Base-by-base conservation (phyloP, 805 yeast species). In the Blastobotrys terrestris region DNA sequence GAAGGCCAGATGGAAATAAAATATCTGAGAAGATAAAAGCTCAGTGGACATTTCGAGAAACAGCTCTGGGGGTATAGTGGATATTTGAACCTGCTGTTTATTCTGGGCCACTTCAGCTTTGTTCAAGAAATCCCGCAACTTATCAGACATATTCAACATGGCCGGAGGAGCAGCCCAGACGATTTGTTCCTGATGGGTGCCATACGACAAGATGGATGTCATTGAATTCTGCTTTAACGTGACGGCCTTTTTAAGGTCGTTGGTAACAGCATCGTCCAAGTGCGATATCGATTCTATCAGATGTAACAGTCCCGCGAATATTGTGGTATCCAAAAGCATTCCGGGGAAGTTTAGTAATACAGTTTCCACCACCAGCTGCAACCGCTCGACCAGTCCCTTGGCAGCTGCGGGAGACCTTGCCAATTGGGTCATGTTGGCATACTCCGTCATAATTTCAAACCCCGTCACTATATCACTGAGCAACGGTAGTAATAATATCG, bases 321-420 rank as follows among this genome's bases (percentile, higher is more conserved):
- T 75, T 26, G 77, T 76, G 2, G 79, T 76, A 52, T 85, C 87
- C 44, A 90, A 68, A 15, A 88, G 65, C 74, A 84, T 81, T 2
- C 96, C 92, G 11, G 81, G 76, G 58, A 84, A 85, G 48, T 78
- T 75, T 20, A 75, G 79, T 35, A 77, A 73, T 8, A 86, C 74
- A 5, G 82, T 81, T 39, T 76, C 73, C 2, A 85, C 76, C 2
- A 85, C 77, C 31, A 74, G 58, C 5, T 78, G 69, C 13, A 84
- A 63, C 54, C 94, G 72, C 47, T 73, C 75, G 1, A 79, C 73
- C 53, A 84, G 66, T 2, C 72, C 60, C 46, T 61, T 64, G 13
- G 53, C 6, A 14, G 50, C 45, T 44, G 44, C 35, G 43, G 40
- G 52, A 22, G 49, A 43, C 35, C 48, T 52, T 46, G 43, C 58